Conservation (phyloP, 192 early-diverging fungal genomes). For the Entomortierella parvispora region DNA sequence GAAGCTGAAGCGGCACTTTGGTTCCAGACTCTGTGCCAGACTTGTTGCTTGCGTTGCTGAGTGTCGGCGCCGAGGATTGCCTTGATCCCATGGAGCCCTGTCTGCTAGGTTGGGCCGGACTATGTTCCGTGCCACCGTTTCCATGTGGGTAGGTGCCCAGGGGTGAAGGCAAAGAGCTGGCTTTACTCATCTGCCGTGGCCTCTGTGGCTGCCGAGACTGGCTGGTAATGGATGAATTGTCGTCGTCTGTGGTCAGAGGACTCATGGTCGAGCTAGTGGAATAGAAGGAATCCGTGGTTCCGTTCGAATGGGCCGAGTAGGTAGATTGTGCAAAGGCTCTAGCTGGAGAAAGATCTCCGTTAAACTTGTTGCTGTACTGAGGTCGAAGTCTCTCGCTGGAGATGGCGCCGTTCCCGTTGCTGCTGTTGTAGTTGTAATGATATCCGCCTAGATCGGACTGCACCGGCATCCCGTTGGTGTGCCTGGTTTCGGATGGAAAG, state of each 20-base stretch:
- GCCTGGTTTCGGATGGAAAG: not conserved
- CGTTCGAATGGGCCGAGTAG: conserved; percentile 30
- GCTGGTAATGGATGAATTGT: conserved; percentile 24
- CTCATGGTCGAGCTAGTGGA: conserved; percentile 20
- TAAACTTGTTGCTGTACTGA: not conserved
- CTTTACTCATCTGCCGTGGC: conserved; percentile 20
- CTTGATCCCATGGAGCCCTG: not conserved
- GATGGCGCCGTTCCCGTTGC: not conserved
- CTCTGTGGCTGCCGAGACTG: conserved; percentile 7
- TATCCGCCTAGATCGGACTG: not conserved
- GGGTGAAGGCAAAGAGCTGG: conserved; percentile 27
- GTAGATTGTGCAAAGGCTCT: conserved; percentile 11
- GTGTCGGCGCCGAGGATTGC: not conserved
- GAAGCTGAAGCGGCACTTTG: conserved; percentile 12
- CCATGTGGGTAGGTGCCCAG: conserved; percentile 10
- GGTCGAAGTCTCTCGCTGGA: not conserved
- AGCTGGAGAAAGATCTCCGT: not conserved
- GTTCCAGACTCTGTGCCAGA: not conserved
- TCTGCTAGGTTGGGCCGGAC: not conserved
- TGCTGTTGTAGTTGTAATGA: not conserved
- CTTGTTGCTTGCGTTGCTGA: not conserved
- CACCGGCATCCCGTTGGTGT: not conserved
- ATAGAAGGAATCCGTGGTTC: conserved; percentile 36
- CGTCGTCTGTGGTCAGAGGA: conserved; percentile 32
- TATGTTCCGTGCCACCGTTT: conserved; percentile 10